A percentile compares a stretch with the other conserved stretches of the same genome.
Conservation (phyloP, 1,284 basidiomycete species). For the Phlebopus sp. region DNA sequence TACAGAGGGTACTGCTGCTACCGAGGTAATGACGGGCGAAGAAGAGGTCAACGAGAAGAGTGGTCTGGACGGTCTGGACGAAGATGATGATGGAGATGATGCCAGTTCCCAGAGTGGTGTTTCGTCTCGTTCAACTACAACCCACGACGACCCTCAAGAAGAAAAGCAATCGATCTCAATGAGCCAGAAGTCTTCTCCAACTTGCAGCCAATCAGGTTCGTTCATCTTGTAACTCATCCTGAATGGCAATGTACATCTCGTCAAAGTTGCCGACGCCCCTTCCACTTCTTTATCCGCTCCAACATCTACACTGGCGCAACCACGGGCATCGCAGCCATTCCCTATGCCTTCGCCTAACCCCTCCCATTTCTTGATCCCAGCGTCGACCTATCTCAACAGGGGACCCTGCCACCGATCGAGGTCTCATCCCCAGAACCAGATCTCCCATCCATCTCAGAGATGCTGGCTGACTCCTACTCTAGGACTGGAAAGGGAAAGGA, state of each 20-base stretch:
- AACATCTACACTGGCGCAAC: not conserved
- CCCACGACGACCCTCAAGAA: not conserved
- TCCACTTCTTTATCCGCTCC: too few relatives aligned
- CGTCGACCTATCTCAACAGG: slow-evolving; percentile 1
- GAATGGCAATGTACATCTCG: not conserved
- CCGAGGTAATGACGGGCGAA: too few relatives aligned
- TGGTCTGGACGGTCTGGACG: not conserved
- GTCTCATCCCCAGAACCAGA: slow-evolving; percentile 5
- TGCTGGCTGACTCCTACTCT: slow-evolving; percentile 1
- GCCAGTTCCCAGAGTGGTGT: not conserved
- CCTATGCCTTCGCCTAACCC: slow-evolving; percentile 2
- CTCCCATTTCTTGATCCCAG: slow-evolving; percentile 1
- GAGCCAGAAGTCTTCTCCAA: not conserved
- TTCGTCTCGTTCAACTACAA: not conserved
- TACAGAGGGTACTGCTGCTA: too few relatives aligned
- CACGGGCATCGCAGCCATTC: slow-evolving; percentile 2
- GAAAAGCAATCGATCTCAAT: not conserved
- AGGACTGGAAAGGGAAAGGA: not conserved
- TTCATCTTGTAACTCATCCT: not conserved
- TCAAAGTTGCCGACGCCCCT: too few relatives aligned
- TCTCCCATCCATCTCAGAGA: not conserved
- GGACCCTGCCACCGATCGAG: not conserved
- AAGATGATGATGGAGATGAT: not conserved
- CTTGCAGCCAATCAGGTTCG: not conserved
- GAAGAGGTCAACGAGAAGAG: not conserved